Conservation (phyloP, 2,329 filamentous ascomycete genomes). For the Cephalotrichum gorgonifer region DNA sequence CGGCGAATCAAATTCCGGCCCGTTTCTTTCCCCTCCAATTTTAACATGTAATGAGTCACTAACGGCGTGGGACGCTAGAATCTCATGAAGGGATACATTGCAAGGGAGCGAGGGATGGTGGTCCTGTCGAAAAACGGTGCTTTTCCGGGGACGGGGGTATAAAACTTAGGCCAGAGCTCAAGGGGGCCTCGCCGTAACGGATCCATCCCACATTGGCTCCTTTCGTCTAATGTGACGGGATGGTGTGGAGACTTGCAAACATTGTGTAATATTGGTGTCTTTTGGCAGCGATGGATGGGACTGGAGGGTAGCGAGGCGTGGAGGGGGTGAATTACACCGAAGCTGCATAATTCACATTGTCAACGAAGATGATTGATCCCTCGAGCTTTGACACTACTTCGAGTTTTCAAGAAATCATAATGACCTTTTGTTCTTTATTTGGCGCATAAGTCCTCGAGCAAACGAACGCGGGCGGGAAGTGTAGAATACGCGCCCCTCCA, state of each 20-base stretch:
- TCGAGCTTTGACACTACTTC: too few species aligned
- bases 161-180: slow-evolving; percentile 5
- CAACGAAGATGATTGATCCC: too few species aligned
- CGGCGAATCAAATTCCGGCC: neutral
- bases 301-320: neutral
- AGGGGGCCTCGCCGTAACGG: neutral
- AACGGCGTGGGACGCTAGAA: slow-evolving; percentile 39
- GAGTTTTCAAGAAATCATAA: too few species aligned
- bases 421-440: neutral
- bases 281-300: neutral
- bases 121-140: slow-evolving; percentile 88
- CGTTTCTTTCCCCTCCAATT: neutral
- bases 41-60: slow-evolving; percentile 4
- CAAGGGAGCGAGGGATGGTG: slow-evolving; percentile 78
- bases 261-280: neutral
- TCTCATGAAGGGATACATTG: slow-evolving; percentile 96
- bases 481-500: too few species aligned
- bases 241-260: neutral
- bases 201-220: neutral
- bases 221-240: neutral
- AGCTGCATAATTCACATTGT: too few species aligned
- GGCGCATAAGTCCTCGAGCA: neutral
- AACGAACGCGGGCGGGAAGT: too few species aligned
- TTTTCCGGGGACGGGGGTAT: slow-evolving; percentile 80
- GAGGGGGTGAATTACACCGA: neutral